These are phyloP conservation scores for Hemisphaericaspora xylofermentans DNA, from an alignment of 1,139 yeast genomes.

Conservation along the genomic window DNA sequence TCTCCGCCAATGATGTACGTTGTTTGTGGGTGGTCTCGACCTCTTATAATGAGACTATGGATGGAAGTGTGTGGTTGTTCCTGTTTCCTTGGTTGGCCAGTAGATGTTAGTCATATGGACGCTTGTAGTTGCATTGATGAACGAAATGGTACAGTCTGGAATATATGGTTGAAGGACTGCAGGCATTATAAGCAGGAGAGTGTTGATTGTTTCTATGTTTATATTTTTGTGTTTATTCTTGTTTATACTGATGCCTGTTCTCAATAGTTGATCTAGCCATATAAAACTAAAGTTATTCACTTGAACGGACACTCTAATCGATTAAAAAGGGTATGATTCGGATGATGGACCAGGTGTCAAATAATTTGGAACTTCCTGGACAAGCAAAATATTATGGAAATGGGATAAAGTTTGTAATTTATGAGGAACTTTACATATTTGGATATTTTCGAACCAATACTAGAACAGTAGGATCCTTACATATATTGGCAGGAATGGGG, in stretches of 20 bases:
- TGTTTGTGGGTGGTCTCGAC: not conserved
- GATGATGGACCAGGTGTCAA: not conserved
- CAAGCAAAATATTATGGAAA: not conserved
- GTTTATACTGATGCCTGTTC: not conserved
- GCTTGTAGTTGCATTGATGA: not conserved
- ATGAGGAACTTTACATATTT: not conserved
- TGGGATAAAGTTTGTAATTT: not conserved
- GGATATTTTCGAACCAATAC: not conserved
- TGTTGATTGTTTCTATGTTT: not conserved
- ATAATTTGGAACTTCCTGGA: not conserved
- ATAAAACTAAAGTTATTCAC: not conserved
- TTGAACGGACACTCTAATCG: not conserved
- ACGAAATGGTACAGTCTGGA: not conserved
- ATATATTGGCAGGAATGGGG: not conserved
- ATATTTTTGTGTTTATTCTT: not conserved
- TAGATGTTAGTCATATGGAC: not conserved
- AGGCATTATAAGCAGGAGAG: not conserved
- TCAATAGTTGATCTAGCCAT: not conserved
- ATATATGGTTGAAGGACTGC: not conserved
- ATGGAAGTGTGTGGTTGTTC: not conserved
- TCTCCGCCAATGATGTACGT: too few species aligned
- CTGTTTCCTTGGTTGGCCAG: not conserved
- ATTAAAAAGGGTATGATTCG: not conserved
- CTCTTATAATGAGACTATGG: not conserved
- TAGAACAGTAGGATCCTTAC: not conserved